A percentile compares a stretch with the other conserved stretches of the same genome.
phyloP scores from a whole-genome alignment of 371 early-diverging fungal species.

The Mucor racemosus region DNA sequence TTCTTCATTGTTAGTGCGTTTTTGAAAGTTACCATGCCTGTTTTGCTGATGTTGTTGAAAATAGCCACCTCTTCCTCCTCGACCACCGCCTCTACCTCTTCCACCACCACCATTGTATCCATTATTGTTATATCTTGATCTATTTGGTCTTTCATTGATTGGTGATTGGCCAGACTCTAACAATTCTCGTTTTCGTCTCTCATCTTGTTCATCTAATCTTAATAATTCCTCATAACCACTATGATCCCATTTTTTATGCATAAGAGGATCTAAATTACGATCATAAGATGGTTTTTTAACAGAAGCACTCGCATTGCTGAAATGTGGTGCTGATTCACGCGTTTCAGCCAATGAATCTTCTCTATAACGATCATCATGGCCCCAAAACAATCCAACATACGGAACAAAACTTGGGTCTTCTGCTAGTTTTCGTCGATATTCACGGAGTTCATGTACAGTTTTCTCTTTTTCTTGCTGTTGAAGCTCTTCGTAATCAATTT shows the following conservation, averaged over 20 bases:
- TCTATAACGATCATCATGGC: slow-evolving; percentile 63
- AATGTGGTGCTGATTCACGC: not conserved
- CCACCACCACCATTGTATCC: not conserved
- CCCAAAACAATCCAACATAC: slow-evolving; percentile 63
- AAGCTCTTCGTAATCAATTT: not conserved
- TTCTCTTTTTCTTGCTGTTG: not conserved
- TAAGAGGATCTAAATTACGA: slow-evolving; percentile 22
- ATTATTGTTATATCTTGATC: not conserved
- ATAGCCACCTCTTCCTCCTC: not conserved
- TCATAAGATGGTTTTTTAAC: not conserved
- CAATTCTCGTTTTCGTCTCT: slow-evolving; percentile 19
- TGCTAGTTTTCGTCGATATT: slow-evolving; percentile 58
- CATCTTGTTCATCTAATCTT: slow-evolving; percentile 41
- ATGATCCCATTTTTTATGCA: slow-evolving; percentile 46
- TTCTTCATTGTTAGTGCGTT: slow-evolving; percentile 2
- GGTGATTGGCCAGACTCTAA: slow-evolving; percentile 9
- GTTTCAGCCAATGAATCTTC: slow-evolving; percentile 47
- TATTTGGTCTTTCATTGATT: not conserved
- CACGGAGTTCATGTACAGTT: slow-evolving; percentile 49
- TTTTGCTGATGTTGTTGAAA: slow-evolving; percentile 1
- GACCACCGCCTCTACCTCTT: not conserved
- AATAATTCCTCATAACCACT: slow-evolving; percentile 48
- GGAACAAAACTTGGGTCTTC: slow-evolving; percentile 67
- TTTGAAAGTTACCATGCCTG: not conserved
- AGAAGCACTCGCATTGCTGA: not conserved